Evolutionary conservation across 345 rosid genomes (phyloP), one percentile per base, ranked within the genome.

Genomic region (Linum usitatissimum): DNA sequence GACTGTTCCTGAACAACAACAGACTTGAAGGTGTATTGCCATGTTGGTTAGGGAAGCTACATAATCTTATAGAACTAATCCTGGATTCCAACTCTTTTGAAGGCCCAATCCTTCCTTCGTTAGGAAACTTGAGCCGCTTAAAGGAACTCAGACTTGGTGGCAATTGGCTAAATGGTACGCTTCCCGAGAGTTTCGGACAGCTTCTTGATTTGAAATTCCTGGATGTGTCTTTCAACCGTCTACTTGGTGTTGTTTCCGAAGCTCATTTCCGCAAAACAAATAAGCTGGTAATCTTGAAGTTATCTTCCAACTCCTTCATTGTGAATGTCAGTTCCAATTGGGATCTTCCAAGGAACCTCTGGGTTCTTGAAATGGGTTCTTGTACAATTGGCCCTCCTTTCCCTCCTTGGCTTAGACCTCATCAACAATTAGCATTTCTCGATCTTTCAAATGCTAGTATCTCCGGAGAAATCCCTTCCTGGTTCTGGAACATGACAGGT

Each of bases 131-230:
- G 61, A 6, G 18, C 7, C 36, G 13, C 9, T 36, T 58, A 15
- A 21, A 31, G 9, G 38, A 21, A 9, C 14, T 58, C 38, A 12
- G 9, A 12, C 61, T 58, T 30, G 34, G 13, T 6, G 30, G 17
- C 38, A 58, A 58, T 58, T 15, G 13, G 30, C 61, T 58, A 30
- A 58, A 58, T 58, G 61, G 61, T 13, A 28, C 61, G 14, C 61
- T 58, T 36, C 61, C 61, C 6, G 61, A 58, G 21, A 58, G 61
- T 58, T 58, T 58, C 2, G 61, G 61, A 21, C 61, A 58, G 4
- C 61, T 58, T 9, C 30, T 36, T 58, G 38, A 58, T 10, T 28
- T 58, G 38, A 18, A 13, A 8, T 15, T 30, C 12, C 61, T 58
- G 17, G 61, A 58, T 58, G 61, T 58, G 12, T 58, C 61, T 21